Evolutionary conservation across 208 protist species (phyloP).

Genomic region (Phytomonas sp.): DNA sequence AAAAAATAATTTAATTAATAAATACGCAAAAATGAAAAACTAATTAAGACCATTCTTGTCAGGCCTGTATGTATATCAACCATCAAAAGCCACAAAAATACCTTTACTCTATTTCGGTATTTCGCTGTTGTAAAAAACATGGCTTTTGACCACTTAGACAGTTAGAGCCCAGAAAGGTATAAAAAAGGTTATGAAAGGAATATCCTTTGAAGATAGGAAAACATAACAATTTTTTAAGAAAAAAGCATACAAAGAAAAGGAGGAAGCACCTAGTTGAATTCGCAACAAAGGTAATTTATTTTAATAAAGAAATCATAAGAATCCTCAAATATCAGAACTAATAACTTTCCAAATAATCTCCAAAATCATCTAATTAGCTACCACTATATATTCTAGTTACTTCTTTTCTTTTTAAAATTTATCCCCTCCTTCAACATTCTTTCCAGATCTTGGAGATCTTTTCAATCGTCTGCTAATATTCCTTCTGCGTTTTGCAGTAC

Average conservation of each 20-base stretch:
- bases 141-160: too few relatives aligned
- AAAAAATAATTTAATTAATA: constrained; percentile 3
- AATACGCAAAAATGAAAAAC: constrained; percentile 7
- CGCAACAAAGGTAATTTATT: not conserved
- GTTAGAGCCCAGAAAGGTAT: too few relatives aligned
- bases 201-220: not conserved
- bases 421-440: not conserved
- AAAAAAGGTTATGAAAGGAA: too few relatives aligned
- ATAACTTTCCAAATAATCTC: too few relatives aligned
- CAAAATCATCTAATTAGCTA: too few relatives aligned
- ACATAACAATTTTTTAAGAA: constrained; percentile 1
- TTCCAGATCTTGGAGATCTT: too few relatives aligned
- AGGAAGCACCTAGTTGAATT: not conserved
- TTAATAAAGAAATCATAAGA: not conserved
- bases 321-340: not conserved
- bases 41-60: not conserved
- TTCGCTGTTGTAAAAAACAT: not conserved
- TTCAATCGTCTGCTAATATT: too few relatives aligned
- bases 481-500: constrained; percentile 22
- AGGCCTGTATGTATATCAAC: not conserved
- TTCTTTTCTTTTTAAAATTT: not conserved
- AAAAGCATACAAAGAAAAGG: not conserved
- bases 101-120: constrained; percentile 3
- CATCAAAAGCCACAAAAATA: constrained; percentile 7
- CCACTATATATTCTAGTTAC: too few relatives aligned